Base-by-base conservation (phyloP, 2,329 filamentous ascomycete genomes). In the Byssochlamys sp. region DNA sequence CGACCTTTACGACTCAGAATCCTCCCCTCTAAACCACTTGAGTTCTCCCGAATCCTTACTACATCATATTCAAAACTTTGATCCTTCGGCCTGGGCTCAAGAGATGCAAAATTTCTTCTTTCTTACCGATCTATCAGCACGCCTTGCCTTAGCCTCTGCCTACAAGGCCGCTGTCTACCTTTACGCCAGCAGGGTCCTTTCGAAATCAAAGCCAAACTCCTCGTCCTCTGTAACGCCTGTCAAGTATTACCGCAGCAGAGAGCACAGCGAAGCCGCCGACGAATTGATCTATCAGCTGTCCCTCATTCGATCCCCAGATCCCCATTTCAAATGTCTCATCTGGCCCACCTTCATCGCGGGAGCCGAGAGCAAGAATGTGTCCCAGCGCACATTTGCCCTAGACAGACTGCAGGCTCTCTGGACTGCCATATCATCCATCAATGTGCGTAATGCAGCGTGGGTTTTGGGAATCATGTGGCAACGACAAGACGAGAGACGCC, bases 111-210 rank as follows among this genome's bases (percentile, higher is more conserved):
- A 64, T n/a, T 70, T 64, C 57, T 63, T 66, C 39, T 81, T 78
- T 67, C 77, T 82, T 27, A 65, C 73, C 1, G 73, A 77, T 14
- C 68, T 82, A 11, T 72, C 76, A 53, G 69, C 73, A 60, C 78
- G 77, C 55, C 76, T 83, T 54, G 72, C 73, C 55, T 76, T 81
- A 1, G 81, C 73, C 28, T 67, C 65, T 52, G 63, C 70, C 55
- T 74, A 73, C 62, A 70, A 74, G 61, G 66, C 69, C 26, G 67
- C 71, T 49, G 71, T 75, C 52, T 73, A 74, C 58, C 69, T 75
- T 29, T 75, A 75, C 57, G 69, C 72, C 11, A 71, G 69, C 52
- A 67, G 72, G 7, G 71, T 74, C 1, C 69, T 75, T 55, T 72
- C 71, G 6, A 52, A 54, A 54, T 55, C 55, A 33, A 52, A 29